phyloP scores from a whole-genome alignment of 352 stramenopile species.

The Phytophthora cactorum region DNA sequence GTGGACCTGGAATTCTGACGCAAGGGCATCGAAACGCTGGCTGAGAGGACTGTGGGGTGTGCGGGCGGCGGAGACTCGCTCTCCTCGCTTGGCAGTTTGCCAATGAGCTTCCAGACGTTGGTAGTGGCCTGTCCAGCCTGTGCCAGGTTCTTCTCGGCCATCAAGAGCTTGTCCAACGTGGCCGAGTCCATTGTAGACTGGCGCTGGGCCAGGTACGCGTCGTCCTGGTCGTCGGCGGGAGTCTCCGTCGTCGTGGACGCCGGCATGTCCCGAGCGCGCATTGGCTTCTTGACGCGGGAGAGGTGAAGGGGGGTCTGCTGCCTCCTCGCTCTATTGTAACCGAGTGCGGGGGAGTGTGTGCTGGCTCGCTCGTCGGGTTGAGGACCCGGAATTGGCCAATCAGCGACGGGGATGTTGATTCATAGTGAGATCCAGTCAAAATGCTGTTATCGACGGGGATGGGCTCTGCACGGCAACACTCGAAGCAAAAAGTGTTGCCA shows the following conservation, averaged over 20 bases:
- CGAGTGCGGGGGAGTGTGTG: conserved; percentile 20
- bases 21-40: conserved; percentile 15
- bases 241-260: conserved; percentile 27
- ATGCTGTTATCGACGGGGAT: not conserved
- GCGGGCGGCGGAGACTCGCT: conserved; percentile 28
- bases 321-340: conserved; percentile 3
- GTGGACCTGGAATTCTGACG: conserved; percentile 14
- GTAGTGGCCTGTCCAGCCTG: conserved; percentile 82
- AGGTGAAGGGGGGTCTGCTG: conserved; percentile 9
- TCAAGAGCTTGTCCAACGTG: conserved; percentile 83
- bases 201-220: conserved; percentile 65
- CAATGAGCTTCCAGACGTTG: conserved; percentile 86
- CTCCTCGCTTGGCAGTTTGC: conserved; percentile 45
- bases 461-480: not conserved
- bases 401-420: not conserved
- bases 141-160: conserved; percentile 82
- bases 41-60: conserved; percentile 6
- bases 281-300: conserved; percentile 16
- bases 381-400: conserved; percentile 14
- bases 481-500: not conserved
- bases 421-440: conserved; percentile 10
- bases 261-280: conserved; percentile 25
- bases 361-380: conserved; percentile 33
- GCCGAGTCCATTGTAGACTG: conserved; percentile 84
- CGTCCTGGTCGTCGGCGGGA: conserved; percentile 41